Base-by-base conservation (phyloP, 108 stramenopile species). In the Skeletonema costatum region DNA sequence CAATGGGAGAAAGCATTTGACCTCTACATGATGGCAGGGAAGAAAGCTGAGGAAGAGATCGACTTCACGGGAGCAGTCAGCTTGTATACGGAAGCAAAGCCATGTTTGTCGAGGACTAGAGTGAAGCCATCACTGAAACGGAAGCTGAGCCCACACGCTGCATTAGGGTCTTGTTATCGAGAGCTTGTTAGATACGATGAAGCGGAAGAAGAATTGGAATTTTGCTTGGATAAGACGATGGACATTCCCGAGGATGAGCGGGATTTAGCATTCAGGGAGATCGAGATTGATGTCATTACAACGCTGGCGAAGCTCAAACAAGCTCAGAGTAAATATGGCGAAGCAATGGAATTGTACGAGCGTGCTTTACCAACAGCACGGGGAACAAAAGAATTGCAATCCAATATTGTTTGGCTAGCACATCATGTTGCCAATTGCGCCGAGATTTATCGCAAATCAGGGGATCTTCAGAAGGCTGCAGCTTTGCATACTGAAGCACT, bases 11-110 rank as follows among this genome's bases (percentile, higher is more conserved):
- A 71, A 25, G 80, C 80, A 25, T 76, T 70, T 61, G 60, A 70
- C 29, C 75, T 42, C 41, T 81, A 81, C 62, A 81, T 81, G 80
- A 62, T 75, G 12, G 80, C 80, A 17, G 80, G 80, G 10, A 64
- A 76, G 59, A 17, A 64, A 25, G 68, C 75, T 16, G 80, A 76
- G 44, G 44, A 64, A 44, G 71, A 50, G n/a, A 60, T 60, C 12
- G 75, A 81, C 46, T 81, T 76, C 29, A 32, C 68, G 2, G 61
- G 63, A 8, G 80, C 80, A 14, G 64, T 64, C 38, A 70, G 44
- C 5, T 62, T 76, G 39, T 81, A 76, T 42, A 65, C 64, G 30
- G 32, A 81, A 71, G 80, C 80, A n/a, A 75, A 76, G 53, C 12
- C 42, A 9, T 74, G 74, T 35, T 36, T 70, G 17, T 32, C 42